Percentiles rank a stretch among this genome's conserved stretches.
These are phyloP conservation scores for Trichocladium antarcticum DNA, from an alignment of 495 filamentous ascomycete species.

Conservation along the genomic window DNA sequence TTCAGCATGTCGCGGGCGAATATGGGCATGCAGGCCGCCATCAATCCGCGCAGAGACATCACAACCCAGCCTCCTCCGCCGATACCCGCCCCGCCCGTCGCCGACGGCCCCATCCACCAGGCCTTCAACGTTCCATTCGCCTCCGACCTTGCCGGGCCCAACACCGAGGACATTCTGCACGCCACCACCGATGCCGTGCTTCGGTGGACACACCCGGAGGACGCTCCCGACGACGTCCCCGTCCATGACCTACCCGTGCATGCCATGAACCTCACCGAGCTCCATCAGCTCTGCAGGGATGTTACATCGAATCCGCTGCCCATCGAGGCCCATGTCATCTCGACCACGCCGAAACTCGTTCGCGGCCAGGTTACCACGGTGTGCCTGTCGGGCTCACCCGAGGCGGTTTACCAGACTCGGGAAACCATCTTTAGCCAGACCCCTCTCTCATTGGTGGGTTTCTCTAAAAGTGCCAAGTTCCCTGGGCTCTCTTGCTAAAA, in stretches of 20 bases:
- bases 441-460: slow-evolving; percentile 72
- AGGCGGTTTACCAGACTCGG: slow-evolving; percentile 72
- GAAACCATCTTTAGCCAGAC: slow-evolving; percentile 77
- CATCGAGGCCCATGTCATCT: slow-evolving; percentile 72
- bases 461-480: neutral
- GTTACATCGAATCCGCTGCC: slow-evolving; percentile 55
- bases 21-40: slow-evolving; percentile 53
- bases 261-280: slow-evolving; percentile 63
- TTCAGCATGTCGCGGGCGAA: slow-evolving; percentile 67
- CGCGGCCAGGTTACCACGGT: slow-evolving; percentile 76
- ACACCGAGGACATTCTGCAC: slow-evolving; percentile 82
- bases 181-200: slow-evolving; percentile 71
- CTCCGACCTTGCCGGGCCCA: slow-evolving; percentile 79
- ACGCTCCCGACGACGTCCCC: slow-evolving; percentile 66
- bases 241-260: slow-evolving; percentile 84
- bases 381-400: slow-evolving; percentile 72
- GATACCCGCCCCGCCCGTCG: slow-evolving; percentile 47
- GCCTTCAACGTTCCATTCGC: slow-evolving; percentile 95
- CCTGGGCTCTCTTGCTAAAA: slow-evolving; percentile 12
- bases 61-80: slow-evolving; percentile 49
- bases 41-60: slow-evolving; percentile 59
- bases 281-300: slow-evolving; percentile 66
- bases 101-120: slow-evolving; percentile 57
- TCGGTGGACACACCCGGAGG: slow-evolving; percentile 85
- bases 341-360: slow-evolving; percentile 68